Evolutionary conservation across 2,329 filamentous ascomycete species (phyloP).

Genomic region (Pestalotiopsis sp.): DNA sequence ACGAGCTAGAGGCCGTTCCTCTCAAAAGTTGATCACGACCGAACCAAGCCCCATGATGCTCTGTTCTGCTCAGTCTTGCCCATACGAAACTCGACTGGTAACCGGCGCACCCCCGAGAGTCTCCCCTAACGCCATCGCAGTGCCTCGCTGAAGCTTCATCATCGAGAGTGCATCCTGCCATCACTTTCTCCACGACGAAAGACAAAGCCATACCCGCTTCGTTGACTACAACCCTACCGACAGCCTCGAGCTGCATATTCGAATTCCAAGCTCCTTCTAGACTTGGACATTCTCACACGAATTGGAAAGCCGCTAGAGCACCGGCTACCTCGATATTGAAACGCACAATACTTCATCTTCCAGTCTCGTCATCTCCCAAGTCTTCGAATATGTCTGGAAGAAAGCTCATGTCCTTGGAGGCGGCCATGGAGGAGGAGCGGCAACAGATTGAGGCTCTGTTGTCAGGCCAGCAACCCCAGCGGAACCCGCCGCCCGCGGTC

Average conservation of each 20-base stretch:
- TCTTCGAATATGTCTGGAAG: slow-evolving; percentile 30
- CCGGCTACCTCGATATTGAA: background rate
- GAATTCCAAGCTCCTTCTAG: background rate
- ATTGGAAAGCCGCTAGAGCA: background rate
- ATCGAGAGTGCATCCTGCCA: background rate
- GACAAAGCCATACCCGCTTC: background rate
- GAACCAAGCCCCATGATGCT: background rate
- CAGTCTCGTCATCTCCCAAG: background rate
- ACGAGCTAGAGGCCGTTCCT: slow-evolving; percentile 6
- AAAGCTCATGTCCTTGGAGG: slow-evolving; percentile 35
- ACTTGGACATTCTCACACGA: too few species aligned
- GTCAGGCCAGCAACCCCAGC: slow-evolving; percentile 24
- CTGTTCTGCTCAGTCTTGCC: background rate
- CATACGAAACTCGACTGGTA: slow-evolving; percentile 10
- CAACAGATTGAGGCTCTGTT: slow-evolving; percentile 35
- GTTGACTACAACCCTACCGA: background rate
- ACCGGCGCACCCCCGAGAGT: slow-evolving; percentile 6
- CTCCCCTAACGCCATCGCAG: slow-evolving; percentile 1
- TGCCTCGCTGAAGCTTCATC: background rate
- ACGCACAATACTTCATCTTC: background rate
- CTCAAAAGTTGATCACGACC: background rate
- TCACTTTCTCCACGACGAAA: background rate
- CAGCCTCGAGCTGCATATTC: background rate
- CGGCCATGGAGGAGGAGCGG: slow-evolving; percentile 36
- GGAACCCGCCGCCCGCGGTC: slow-evolving; percentile 23